A percentile compares a stretch with the other conserved stretches of the same genome.
Conservation (phyloP, 192 early-diverging fungal species). For the Coemansia sp. region DNA sequence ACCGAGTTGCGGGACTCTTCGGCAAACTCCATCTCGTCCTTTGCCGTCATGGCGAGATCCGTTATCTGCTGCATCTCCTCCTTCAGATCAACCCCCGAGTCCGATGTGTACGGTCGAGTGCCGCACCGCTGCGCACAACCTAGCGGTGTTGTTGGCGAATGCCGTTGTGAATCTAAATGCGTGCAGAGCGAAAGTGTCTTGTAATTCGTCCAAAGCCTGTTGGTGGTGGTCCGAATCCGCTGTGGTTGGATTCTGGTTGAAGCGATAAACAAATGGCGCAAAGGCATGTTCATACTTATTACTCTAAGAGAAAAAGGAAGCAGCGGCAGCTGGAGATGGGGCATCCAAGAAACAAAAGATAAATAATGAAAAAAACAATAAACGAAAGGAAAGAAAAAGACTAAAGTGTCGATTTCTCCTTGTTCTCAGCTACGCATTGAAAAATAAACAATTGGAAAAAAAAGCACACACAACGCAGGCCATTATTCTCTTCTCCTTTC, state of each 20-base stretch:
- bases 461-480: too few species aligned
- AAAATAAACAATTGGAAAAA: too few species aligned
- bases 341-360: not conserved
- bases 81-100: constrained; percentile 19
- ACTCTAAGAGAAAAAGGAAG: not conserved
- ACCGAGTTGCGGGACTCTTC: constrained; percentile 54
- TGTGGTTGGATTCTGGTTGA: not conserved
- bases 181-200: not conserved
- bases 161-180: not conserved
- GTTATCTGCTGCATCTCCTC: constrained; percentile 50
- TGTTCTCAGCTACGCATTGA: too few species aligned
- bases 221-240: not conserved
- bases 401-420: too few species aligned
- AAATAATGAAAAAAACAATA: too few species aligned
- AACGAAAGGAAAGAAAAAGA: too few species aligned
- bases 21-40: constrained; percentile 57
- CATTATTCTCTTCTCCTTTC: too few species aligned
- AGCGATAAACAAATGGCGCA: not conserved
- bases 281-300: not conserved
- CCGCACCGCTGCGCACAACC: not conserved
- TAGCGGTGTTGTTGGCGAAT: not conserved
- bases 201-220: not conserved
- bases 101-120: not conserved
- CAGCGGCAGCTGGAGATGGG: not conserved
- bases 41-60: constrained; percentile 47